Evolutionary conservation across 306 rosid species (phyloP).

Genomic region (Trifolium pratense): DNA sequence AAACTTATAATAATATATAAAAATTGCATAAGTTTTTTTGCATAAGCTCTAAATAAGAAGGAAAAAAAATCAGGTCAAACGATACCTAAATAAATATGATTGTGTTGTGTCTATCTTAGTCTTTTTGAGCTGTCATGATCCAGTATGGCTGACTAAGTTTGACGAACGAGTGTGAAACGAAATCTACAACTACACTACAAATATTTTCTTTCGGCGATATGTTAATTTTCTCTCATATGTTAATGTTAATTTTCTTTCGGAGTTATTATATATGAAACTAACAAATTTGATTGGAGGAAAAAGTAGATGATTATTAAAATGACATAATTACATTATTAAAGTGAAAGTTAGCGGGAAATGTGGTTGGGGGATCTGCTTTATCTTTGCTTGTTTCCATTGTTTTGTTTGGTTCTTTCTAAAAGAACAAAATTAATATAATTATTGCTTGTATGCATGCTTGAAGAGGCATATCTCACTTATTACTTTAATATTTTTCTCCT

Average conservation of each 20-base stretch:
- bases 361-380: slow-evolving; percentile 18
- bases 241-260: neutral
- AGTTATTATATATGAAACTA: neutral
- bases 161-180: neutral
- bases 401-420: slow-evolving; percentile 23
- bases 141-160: neutral
- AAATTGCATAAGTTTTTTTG: too few relatives aligned
- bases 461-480: neutral
- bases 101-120: neutral
- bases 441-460: slow-evolving; percentile 36
- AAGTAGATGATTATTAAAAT: slow-evolving; percentile 3
- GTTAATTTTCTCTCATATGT: neutral
- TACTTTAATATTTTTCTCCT: neutral
- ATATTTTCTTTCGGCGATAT: slow-evolving; percentile 11
- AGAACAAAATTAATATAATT: slow-evolving; percentile 18
- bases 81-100: too few relatives aligned
- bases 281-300: neutral
- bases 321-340: slow-evolving; percentile 20
- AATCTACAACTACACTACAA: neutral
- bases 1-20: too few relatives aligned
- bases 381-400: slow-evolving; percentile 13
- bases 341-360: neutral
- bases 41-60: too few relatives aligned
- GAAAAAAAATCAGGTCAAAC: too few relatives aligned
- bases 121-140: slow-evolving; percentile 5